Evolutionary conservation across 352 stramenopile species (phyloP), one percentile per base, ranked within the genome.

Genomic region (Aphanomyces invadans): DNA sequence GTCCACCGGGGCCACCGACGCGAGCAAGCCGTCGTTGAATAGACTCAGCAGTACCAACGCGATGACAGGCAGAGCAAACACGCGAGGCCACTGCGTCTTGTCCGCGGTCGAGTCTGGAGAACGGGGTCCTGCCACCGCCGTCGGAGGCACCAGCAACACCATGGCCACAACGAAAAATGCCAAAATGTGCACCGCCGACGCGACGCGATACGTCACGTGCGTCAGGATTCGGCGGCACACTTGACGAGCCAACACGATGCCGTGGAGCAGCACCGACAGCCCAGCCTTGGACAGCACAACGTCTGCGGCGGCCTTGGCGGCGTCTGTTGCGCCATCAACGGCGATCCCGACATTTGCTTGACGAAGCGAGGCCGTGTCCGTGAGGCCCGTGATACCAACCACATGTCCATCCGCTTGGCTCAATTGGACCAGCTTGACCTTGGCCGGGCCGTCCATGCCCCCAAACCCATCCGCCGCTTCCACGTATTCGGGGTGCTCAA

Each of bases 171-270:
- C 93, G 74, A 98, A 94, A 74, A 98, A 98, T 59, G 96, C 70
- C 23, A 98, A 71, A 31, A 98, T 74, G 67, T 98, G 88, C 49
- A 98, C 79, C 25, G 87, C 97, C 67, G 78, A 89, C 46, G 91
- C 87, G 71, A 97, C 93, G 42, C 91, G 86, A 76, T 98, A 98
- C 49, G 87, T 96, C 71, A 97, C 83, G 75, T 97, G 98, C 74
- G 95, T 97, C 59, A 73, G 80, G 74, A 99, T 97, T 48, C 95
- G 88, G 65, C 90, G 79, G 74, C 98, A 98, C 68, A 98, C 97
- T 62, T 90, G 86, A 55, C 95, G 87, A 12, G 92, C 89, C 9
- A 94, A 72, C 17, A 90, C 79, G 49, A 98, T 93, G 32, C 84
- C 89, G 65, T 91, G 83, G 63, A 97, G 83, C 42, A 97, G 96